Evolutionary conservation across 2,329 filamentous ascomycete species (phyloP).

Genomic region (Simplicillium sp.): DNA sequence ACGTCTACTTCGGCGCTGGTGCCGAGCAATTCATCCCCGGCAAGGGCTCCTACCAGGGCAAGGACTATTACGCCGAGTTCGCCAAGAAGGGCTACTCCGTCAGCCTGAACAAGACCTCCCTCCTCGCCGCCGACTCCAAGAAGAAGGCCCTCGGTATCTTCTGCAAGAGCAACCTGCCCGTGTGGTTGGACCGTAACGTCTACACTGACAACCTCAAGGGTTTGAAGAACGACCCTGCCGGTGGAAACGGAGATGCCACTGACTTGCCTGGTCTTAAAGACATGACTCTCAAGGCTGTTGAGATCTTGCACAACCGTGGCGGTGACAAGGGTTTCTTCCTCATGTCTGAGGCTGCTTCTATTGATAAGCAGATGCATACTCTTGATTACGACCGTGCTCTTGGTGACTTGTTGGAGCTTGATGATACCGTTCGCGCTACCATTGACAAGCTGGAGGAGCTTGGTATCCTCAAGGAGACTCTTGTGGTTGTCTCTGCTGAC

Average conservation of each 20-base stretch:
- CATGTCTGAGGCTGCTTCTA: conserved; percentile 77
- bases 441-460: conserved; percentile 59
- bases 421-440: conserved; percentile 72
- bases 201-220: conserved; percentile 60
- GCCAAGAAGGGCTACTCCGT: conserved; percentile 62
- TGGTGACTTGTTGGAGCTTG: conserved; percentile 75
- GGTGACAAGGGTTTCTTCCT: conserved; percentile 72
- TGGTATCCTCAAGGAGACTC: conserved; percentile 62
- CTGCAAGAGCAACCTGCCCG: conserved; percentile 63
- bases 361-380: conserved; percentile 84
- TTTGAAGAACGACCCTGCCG: conserved; percentile 60
- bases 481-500: conserved; percentile 75
- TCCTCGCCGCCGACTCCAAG: conserved; percentile 45
- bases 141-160: conserved; percentile 70
- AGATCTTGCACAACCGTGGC: conserved; percentile 60
- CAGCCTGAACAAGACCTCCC: conserved; percentile 63
- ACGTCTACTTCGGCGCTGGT: conserved; percentile 75
- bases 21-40: conserved; percentile 71
- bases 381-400: conserved; percentile 81
- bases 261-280: conserved; percentile 80
- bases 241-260: conserved; percentile 51
- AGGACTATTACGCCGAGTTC: conserved; percentile 75
- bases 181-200: conserved; percentile 80
- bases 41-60: conserved; percentile 54
- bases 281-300: conserved; percentile 81